Percentiles rank a stretch among this genome's conserved stretches.
phyloP scores from a whole-genome alignment of 1,139 yeast genomes.

The Zygoascus meyerae region DNA sequence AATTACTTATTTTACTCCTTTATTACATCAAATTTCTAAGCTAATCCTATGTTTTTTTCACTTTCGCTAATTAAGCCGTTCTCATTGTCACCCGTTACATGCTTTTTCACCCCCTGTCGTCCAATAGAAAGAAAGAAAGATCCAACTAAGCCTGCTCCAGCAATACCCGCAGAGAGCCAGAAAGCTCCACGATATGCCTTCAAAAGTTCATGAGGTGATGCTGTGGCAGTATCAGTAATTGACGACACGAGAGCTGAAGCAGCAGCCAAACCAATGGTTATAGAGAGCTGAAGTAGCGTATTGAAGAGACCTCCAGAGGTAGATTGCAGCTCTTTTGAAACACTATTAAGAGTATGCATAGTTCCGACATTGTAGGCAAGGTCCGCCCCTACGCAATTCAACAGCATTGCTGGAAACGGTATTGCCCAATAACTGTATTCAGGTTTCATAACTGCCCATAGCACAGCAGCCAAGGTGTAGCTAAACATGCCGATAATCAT shows the following conservation, averaged over 20 bases:
- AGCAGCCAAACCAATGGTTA: constrained; percentile 40
- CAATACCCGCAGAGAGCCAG: constrained; percentile 38
- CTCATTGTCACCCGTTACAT: not conserved
- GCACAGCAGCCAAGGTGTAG: constrained; percentile 33
- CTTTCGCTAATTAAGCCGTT: too few species aligned
- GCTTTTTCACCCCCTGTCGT: constrained; percentile 23
- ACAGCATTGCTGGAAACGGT: constrained; percentile 39
- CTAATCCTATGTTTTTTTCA: too few species aligned
- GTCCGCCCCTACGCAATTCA: constrained; percentile 43
- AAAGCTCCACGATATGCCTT: constrained; percentile 38
- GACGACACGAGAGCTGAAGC: constrained; percentile 36
- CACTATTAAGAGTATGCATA: constrained; percentile 38
- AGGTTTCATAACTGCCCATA: constrained; percentile 38
- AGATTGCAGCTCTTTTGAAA: constrained; percentile 36
- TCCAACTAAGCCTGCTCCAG: constrained; percentile 31
- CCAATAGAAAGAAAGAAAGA: constrained; percentile 38
- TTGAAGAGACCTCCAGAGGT: constrained; percentile 45
- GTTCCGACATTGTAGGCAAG: constrained; percentile 41
- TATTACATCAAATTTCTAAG: too few species aligned
- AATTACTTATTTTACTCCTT: too few species aligned
- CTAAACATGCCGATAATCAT: constrained; percentile 34
- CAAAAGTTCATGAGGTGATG: constrained; percentile 27
- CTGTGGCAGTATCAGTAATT: constrained; percentile 30
- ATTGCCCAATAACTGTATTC: constrained; percentile 39
- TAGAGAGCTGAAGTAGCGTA: constrained; percentile 37